These are phyloP conservation scores for Platanthera zijinensis DNA, from an alignment of 106 monocot species.

Conservation along the genomic window DNA sequence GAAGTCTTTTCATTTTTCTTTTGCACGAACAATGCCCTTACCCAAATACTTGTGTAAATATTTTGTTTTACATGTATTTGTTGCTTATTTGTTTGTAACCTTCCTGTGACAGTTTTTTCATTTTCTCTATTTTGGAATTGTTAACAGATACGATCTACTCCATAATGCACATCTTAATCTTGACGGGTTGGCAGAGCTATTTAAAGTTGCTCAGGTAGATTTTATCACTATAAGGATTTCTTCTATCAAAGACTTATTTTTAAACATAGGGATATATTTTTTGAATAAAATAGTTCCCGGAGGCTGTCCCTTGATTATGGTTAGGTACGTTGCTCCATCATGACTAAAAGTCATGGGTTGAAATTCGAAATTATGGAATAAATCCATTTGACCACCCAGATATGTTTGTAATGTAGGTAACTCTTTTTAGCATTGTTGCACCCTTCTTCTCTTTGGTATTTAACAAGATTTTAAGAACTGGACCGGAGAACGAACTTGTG, in stretches of 20 bases:
- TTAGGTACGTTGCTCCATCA: neutral
- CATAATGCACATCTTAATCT: conserved; percentile 99
- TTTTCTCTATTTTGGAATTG: neutral
- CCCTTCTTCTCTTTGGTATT: neutral
- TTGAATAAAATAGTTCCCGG: neutral
- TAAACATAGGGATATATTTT: neutral
- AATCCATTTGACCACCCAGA: neutral
- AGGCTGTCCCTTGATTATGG: neutral
- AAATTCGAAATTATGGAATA: neutral
- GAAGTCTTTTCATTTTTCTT: neutral
- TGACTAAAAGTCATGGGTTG: neutral
- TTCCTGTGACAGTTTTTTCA: neutral
- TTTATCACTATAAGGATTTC: neutral
- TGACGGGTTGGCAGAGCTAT: conserved; percentile 82
- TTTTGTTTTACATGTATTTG: neutral
- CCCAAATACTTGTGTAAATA: neutral
- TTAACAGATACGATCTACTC: conserved; percentile 80
- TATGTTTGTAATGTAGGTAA: neutral
- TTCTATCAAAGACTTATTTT: neutral
- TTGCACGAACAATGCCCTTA: neutral
- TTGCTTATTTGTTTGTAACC: neutral
- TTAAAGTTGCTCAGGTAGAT: conserved; percentile 83
- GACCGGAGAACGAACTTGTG: too few species aligned
- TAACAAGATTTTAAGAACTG: too few species aligned
- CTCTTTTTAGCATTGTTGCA: neutral